Percentiles rank a stretch among this genome's conserved stretches.
phyloP scores from a whole-genome alignment of 352 stramenopile genomes.

The Phytophthora multivora region DNA sequence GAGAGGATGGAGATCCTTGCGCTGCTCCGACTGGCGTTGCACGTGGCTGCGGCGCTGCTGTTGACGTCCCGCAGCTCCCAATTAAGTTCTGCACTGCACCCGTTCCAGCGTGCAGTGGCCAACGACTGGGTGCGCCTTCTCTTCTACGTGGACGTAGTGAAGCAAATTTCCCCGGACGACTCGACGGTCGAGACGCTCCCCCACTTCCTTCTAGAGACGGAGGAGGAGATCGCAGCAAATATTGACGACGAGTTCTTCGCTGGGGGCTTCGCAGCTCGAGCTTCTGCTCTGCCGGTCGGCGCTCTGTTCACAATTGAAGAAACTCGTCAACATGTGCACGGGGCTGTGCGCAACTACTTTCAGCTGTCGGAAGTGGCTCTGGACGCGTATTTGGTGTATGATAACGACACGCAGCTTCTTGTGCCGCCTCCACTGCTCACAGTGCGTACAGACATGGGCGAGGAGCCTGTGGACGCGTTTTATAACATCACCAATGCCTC shows the following conservation, averaged over 20 bases:
- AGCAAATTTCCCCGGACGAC: conserved; percentile 12
- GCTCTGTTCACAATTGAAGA: conserved; percentile 78
- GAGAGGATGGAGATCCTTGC: conserved; percentile 8
- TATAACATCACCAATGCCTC: conserved; percentile 53
- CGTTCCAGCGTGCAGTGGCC: conserved; percentile 61
- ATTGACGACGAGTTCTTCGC: conserved; percentile 68
- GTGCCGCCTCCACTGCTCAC: conserved; percentile 57
- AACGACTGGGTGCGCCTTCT: conserved; percentile 76
- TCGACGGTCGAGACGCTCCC: conserved; percentile 49
- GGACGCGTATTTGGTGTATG: conserved; percentile 50
- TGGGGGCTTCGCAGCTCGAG: conserved; percentile 50
- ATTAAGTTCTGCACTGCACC: conserved; percentile 53
- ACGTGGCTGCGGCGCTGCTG: conserved; percentile 44
- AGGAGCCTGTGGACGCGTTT: conserved; percentile 30
- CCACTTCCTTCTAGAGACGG: conserved; percentile 66
- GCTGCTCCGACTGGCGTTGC: conserved; percentile 45
- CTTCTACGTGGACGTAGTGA: conserved; percentile 66
- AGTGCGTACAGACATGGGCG: conserved; percentile 40
- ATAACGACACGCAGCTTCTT: conserved; percentile 27
- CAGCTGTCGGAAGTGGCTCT: conserved; percentile 56
- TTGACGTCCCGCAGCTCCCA: conserved; percentile 54
- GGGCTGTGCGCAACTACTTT: conserved; percentile 68
- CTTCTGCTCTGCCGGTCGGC: conserved; percentile 63
- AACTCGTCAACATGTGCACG: conserved; percentile 70
- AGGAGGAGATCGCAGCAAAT: conserved; percentile 71